Evolutionary conservation across 164 flowering plant genomes (phyloP).

Genomic region (Umbilicus rupestris): DNA sequence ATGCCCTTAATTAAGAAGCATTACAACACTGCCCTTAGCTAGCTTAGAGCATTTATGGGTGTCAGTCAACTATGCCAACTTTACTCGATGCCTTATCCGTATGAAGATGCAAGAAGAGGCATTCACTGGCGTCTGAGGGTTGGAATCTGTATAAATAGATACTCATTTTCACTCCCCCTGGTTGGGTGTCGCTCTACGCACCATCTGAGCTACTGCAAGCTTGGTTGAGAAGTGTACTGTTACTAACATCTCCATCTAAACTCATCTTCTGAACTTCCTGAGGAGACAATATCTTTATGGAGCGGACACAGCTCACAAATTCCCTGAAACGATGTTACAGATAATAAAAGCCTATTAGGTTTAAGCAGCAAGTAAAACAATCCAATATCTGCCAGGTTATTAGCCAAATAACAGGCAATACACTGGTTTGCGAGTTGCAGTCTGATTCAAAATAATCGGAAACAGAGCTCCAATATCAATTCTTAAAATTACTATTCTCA

Average conservation of each 20-base stretch:
- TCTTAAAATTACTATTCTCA: not conserved
- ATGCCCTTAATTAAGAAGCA: not conserved
- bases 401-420: not conserved
- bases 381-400: not conserved
- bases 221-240: slow-evolving; percentile 58
- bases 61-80: not conserved
- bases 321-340: slow-evolving; percentile 43
- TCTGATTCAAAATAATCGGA: not conserved
- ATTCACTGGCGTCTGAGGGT: not conserved
- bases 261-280: slow-evolving; percentile 98
- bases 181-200: slow-evolving; percentile 14
- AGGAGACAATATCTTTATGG: slow-evolving; percentile 85
- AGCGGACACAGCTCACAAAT: slow-evolving; percentile 79
- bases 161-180: not conserved
- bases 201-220: slow-evolving; percentile 94
- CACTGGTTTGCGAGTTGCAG: not conserved
- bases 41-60: not conserved
- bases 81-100: not conserved
- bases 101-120: not conserved
- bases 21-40: not conserved
- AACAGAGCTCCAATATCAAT: not conserved
- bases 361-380: not conserved
- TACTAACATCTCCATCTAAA: slow-evolving; percentile 82
- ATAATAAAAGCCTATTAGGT: not conserved
- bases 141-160: not conserved